Evolutionary conservation across 2,329 filamentous ascomycete species (phyloP).

Genomic region (Dactylellina drechsleri): DNA sequence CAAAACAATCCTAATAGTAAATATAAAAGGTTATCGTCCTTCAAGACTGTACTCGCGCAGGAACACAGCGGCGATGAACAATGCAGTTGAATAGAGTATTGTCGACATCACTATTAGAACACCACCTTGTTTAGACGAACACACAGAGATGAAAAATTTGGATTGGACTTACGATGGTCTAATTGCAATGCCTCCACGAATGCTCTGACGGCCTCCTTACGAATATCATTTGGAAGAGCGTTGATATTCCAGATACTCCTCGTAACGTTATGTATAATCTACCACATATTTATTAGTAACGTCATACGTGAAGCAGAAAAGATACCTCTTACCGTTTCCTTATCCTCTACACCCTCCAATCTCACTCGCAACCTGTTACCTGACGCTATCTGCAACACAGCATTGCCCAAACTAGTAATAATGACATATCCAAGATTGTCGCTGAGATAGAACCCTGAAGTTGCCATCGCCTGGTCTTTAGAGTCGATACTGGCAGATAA

Average conservation of each 20-base stretch:
- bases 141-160: too few species aligned
- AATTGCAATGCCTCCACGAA: slow-evolving; percentile 51
- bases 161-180: slow-evolving; percentile 34
- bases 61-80: slow-evolving; percentile 33
- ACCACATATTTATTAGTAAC: not conserved
- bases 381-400: slow-evolving; percentile 40
- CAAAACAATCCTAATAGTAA: not conserved
- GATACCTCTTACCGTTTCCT: slow-evolving; percentile 23
- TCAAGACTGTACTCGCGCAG: slow-evolving; percentile 47
- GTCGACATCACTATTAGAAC: slow-evolving; percentile 29
- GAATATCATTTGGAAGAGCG: slow-evolving; percentile 5
- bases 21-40: slow-evolving; percentile 5
- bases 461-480: slow-evolving; percentile 46
- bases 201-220: slow-evolving; percentile 34
- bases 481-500: slow-evolving; percentile 37
- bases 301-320: not conserved
- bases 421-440: slow-evolving; percentile 48
- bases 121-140: not conserved
- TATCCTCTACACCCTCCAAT: slow-evolving; percentile 15
- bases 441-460: slow-evolving; percentile 47
- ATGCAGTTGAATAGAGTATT: slow-evolving; percentile 12
- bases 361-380: slow-evolving; percentile 22
- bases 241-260: slow-evolving; percentile 41
- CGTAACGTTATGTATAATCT: slow-evolving; percentile 48
- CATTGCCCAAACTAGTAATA: slow-evolving; percentile 41